These are phyloP conservation scores for Microsporum ferrugineum DNA, from an alignment of 2,329 filamentous ascomycete genomes.

Conservation along the genomic window DNA sequence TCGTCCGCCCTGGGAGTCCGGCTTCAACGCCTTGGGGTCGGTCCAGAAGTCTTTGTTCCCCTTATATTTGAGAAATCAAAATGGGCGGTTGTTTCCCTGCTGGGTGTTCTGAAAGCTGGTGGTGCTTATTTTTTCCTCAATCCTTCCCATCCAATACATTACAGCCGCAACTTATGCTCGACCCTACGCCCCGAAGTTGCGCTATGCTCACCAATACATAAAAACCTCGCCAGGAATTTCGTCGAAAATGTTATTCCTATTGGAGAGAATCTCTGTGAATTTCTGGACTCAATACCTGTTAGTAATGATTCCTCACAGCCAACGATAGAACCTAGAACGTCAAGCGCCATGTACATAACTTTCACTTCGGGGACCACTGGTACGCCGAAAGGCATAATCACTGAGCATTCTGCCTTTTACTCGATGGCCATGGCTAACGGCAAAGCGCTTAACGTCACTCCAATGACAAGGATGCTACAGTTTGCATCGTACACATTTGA, in stretches of 20 bases:
- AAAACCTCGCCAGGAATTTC: not conserved
- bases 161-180: conserved; percentile 7
- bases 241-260: too few species aligned
- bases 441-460: too few species aligned
- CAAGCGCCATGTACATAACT: too few species aligned
- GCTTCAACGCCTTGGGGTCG: conserved; percentile 4
- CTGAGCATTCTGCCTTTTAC: not conserved
- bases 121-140: conserved; percentile 13
- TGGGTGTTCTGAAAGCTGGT: conserved; percentile 14
- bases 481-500: conserved; percentile 20
- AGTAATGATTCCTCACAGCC: too few species aligned
- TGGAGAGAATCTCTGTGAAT: too few species aligned
- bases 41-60: conserved; percentile 8
- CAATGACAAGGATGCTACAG: conserved; percentile 43
- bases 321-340: too few species aligned
- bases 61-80: conserved; percentile 12
- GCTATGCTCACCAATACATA: conserved; percentile 4
- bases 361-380: too few species aligned
- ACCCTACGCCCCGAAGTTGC: conserved; percentile 5
- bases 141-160: conserved; percentile 6
- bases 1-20: conserved; percentile 13
- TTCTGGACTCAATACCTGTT: too few species aligned
- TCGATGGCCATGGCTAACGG: not conserved
- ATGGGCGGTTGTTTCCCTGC: conserved; percentile 10
- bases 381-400: not conserved